Conservation (phyloP, 192 early-diverging fungal species). For the Paraglomus brasilianum region DNA sequence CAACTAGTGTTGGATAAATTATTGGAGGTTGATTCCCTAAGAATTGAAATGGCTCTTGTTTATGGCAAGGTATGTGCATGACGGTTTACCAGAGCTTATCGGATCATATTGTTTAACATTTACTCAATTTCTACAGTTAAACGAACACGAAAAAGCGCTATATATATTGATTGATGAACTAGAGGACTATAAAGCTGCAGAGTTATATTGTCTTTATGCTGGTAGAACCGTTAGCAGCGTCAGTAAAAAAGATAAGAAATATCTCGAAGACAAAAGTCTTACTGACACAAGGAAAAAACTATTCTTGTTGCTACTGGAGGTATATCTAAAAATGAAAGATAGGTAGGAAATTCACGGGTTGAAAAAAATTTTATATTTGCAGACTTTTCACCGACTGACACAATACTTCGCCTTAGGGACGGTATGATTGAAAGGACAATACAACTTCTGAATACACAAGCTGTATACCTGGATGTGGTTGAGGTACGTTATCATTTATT, state of each 20-base stretch:
- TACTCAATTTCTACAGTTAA: constrained; percentile 34
- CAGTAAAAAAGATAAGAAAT: neutral
- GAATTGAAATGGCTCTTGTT: constrained; percentile 49
- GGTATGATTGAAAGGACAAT: constrained; percentile 35
- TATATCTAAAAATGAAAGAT: constrained; percentile 48
- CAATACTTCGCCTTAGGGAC: constrained; percentile 23
- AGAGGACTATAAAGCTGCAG: constrained; percentile 54
- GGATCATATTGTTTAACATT: neutral
- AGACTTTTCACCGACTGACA: no score
- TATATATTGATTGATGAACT: constrained; percentile 45
- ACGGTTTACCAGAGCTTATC: no score
- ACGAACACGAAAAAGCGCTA: constrained; percentile 45
- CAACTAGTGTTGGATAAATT: constrained; percentile 38
- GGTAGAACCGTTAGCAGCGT: constrained; percentile 41
- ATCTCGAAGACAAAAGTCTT: constrained; percentile 16
- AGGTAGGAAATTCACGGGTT: constrained; percentile 30
- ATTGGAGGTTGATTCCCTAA: constrained; percentile 36
- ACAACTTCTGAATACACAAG: constrained; percentile 53
- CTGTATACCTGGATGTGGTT: constrained; percentile 48
- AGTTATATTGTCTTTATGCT: constrained; percentile 51
- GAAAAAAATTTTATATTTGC: neutral
- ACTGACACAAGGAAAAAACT: constrained; percentile 32
- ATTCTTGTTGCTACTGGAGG: constrained; percentile 49
- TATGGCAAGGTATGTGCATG: constrained; percentile 47
- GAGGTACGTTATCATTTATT: constrained; percentile 39